Base-by-base conservation (phyloP, 2,329 filamentous ascomycete species). In the Ustilaginoidea virens region DNA sequence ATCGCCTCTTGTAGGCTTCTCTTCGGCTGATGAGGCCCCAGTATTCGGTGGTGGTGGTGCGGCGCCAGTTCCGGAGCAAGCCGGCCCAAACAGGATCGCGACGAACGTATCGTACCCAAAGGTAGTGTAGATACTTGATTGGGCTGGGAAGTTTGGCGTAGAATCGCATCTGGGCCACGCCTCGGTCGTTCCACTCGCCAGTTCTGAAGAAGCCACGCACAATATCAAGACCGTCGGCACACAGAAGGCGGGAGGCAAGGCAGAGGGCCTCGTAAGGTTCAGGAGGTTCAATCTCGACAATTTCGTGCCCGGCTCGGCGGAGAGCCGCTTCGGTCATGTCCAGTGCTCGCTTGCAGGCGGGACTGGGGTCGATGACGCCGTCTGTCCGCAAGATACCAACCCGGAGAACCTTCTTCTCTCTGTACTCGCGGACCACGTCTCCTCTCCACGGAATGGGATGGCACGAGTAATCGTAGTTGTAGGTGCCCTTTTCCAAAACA, bases 381-480 rank as follows among this genome's bases (percentile, higher is more conserved):
- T 92, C 83, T 4, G 73, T 82, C 23, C 72, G 66, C 58, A 94
- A 61, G 11, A 94, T 60, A 4, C 86, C 86, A 8, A 93, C 64
- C 14, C 73, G 66, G 12, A 92, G 56, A 36, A 56, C 67, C 45
- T 68, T 69, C 49, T 74, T 77, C 17, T 66, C 61, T 20, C 58
- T 52, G 34, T 68, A 74, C 25, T 74, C 69, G 11, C 62, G 49
- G 39, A 73, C 69, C 1, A 74, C 42, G 0, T 77, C 62, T 3
- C 61, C 48, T 33, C 79, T 62, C 86, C 86, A 94, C 3, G 68
- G 61, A n/a, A 94, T 63, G 0, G 83, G 85, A 45, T 92, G 83
- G 1, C 87, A 81, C 1, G 72, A 77, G 41, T 82, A 75, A 47
- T 93, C 86, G 45, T 92, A 92, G 34, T 69, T 76, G 86, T 86